These are phyloP conservation scores for Exophiala oligosperma DNA, from an alignment of 2,329 filamentous ascomycete genomes.

Conservation along the genomic window DNA sequence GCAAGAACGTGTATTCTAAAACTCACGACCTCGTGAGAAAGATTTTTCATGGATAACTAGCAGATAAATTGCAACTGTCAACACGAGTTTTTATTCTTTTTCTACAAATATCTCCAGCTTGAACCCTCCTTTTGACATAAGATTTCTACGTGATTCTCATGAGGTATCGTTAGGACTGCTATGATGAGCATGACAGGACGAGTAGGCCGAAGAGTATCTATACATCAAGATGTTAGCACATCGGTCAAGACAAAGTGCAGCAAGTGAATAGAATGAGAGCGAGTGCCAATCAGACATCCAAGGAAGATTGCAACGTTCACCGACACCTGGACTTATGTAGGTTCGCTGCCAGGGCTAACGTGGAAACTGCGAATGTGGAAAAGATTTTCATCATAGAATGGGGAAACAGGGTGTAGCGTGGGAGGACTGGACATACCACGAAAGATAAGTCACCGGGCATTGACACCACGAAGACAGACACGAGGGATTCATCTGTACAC, in stretches of 20 bases:
- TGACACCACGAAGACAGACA: not conserved
- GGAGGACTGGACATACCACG: not conserved
- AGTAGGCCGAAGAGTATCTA: not conserved
- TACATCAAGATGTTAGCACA: not conserved
- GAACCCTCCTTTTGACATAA: too few species aligned
- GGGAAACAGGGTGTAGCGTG: not conserved
- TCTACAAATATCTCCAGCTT: too few species aligned
- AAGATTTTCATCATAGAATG: slow-evolving; percentile 51
- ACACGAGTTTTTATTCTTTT: too few species aligned
- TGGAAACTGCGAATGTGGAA: slow-evolving; percentile 65
- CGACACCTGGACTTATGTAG: slow-evolving; percentile 46
- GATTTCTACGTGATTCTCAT: too few species aligned
- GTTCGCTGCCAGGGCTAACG: slow-evolving; percentile 54
- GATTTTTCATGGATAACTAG: not conserved
- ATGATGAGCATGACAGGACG: not conserved
- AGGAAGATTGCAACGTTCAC: slow-evolving; percentile 52
- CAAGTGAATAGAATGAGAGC: not conserved
- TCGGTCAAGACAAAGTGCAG: not conserved
- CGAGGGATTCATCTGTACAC: not conserved
- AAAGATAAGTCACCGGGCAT: not conserved
- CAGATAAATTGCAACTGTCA: not conserved
- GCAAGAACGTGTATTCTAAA: too few species aligned
- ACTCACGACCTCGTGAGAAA: too few species aligned
- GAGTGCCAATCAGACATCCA: slow-evolving; percentile 51
- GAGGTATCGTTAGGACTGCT: too few species aligned